A percentile compares a stretch with the other conserved stretches of the same genome.
Conservation (phyloP, 2,329 filamentous ascomycete genomes). For the Monilinia aucupariae region DNA sequence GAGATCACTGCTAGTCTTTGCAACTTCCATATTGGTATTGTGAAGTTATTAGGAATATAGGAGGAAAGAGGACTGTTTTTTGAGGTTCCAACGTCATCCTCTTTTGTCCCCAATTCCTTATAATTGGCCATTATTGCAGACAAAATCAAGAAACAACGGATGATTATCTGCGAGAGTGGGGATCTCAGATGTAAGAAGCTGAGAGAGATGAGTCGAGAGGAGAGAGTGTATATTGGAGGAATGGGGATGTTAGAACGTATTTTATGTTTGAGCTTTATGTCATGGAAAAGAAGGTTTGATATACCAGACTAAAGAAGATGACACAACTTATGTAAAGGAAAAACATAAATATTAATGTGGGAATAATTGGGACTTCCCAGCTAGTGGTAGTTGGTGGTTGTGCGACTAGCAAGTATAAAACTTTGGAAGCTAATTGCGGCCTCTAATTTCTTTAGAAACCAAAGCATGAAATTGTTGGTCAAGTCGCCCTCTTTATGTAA, state of each 20-base stretch:
- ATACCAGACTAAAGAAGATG: background rate
- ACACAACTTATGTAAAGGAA: background rate
- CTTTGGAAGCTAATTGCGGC: too few species aligned
- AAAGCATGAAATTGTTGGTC: too few species aligned
- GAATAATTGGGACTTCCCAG: background rate
- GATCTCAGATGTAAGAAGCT: background rate
- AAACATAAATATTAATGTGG: too few species aligned
- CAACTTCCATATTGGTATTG: background rate
- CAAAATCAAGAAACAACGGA: too few species aligned
- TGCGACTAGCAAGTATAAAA: too few species aligned
- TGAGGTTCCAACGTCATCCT: background rate
- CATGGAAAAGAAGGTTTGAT: background rate
- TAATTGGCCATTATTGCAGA: background rate
- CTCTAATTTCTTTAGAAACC: too few species aligned
- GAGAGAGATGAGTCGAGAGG: background rate
- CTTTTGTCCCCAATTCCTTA: background rate
- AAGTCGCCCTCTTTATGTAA: too few species aligned
- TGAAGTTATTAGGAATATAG: constrained; percentile 6
- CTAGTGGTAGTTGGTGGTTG: background rate
- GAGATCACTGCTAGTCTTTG: background rate
- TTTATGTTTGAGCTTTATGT: background rate
- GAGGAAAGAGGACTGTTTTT: background rate
- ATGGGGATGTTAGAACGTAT: background rate
- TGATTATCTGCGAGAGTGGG: background rate
- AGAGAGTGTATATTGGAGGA: background rate